phyloP scores from a whole-genome alignment of 257 asterid genomes.

The Ophiorrhiza pumila region DNA sequence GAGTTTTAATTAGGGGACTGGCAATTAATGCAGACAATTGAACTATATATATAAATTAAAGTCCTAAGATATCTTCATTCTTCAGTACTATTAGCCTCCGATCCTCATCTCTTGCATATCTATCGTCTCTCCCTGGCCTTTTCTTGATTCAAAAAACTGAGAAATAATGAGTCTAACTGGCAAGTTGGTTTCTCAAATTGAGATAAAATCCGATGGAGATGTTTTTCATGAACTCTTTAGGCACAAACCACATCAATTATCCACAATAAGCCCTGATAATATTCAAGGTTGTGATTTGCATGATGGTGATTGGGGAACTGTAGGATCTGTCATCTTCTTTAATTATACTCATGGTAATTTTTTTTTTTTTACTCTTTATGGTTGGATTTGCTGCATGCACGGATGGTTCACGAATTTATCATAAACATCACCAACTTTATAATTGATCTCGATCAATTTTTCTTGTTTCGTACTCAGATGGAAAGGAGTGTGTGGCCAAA shows the following conservation, averaged over 20 bases:
- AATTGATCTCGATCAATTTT: too few relatives aligned
- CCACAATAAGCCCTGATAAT: conserved; percentile 6
- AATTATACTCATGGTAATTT: conserved; percentile 14
- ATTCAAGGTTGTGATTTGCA: conserved; percentile 2
- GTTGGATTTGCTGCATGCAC: too few relatives aligned
- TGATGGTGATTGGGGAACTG: conserved; percentile 7
- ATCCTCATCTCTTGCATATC: too few relatives aligned
- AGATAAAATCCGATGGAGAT: conserved; percentile 12
- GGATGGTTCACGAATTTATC: too few relatives aligned
- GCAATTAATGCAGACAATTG: too few relatives aligned
- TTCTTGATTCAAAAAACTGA: too few relatives aligned
- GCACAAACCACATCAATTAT: not conserved
- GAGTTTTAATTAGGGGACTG: too few relatives aligned
- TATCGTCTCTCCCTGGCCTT: too few relatives aligned
- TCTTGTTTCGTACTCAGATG: conserved; percentile 7
- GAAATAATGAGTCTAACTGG: not conserved
- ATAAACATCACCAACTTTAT: not conserved
- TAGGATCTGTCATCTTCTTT: not conserved
- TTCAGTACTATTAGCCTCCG: too few relatives aligned
- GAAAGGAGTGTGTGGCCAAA: conserved; percentile 10
- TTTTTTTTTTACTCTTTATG: not conserved
- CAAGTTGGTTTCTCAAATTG: not conserved
- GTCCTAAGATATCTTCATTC: too few relatives aligned
- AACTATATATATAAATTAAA: too few relatives aligned
- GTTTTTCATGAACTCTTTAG: conserved; percentile 14